Evolutionary conservation across 2,329 filamentous ascomycete genomes (phyloP).

Genomic region (Colletotrichum scovillei): DNA sequence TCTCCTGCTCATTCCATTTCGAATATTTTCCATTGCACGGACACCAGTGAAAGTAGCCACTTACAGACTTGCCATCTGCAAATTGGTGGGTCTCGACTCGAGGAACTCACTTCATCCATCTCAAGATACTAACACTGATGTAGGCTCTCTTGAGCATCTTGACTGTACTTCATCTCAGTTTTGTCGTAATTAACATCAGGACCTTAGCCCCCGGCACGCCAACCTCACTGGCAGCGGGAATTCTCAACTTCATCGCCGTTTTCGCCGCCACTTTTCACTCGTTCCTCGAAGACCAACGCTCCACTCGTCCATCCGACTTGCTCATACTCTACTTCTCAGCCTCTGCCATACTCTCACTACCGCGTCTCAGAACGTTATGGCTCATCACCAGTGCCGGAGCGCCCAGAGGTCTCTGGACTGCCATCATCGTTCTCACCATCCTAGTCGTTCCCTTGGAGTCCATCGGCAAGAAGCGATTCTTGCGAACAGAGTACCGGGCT

Average conservation of each 20-base stretch:
- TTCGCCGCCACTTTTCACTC: constrained; percentile 2
- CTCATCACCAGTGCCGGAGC: neutral
- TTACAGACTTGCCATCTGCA: neutral
- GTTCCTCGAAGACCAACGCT: constrained; percentile 15
- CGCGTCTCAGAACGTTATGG: neutral
- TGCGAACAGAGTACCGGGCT: constrained; percentile 8
- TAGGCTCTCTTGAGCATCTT: neutral
- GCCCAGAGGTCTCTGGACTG: neutral
- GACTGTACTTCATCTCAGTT: neutral
- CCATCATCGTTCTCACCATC: neutral
- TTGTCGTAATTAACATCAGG: neutral
- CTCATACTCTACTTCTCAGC: constrained; percentile 17
- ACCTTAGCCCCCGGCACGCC: neutral
- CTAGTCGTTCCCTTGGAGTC: constrained; percentile 37
- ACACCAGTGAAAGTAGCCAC: constrained; percentile 7
- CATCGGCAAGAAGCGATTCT: constrained; percentile 33
- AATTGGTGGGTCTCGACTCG: neutral
- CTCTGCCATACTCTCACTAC: neutral
- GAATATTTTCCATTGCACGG: neutral
- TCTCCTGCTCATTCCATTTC: constrained; percentile 1
- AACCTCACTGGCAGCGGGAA: neutral
- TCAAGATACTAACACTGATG: neutral
- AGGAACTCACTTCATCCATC: too few species aligned
- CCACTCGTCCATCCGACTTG: constrained; percentile 6
- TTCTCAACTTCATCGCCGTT: constrained; percentile 12